Evolutionary conservation across 768 basidiomycete species (phyloP).

Genomic region (Suillus plorans): DNA sequence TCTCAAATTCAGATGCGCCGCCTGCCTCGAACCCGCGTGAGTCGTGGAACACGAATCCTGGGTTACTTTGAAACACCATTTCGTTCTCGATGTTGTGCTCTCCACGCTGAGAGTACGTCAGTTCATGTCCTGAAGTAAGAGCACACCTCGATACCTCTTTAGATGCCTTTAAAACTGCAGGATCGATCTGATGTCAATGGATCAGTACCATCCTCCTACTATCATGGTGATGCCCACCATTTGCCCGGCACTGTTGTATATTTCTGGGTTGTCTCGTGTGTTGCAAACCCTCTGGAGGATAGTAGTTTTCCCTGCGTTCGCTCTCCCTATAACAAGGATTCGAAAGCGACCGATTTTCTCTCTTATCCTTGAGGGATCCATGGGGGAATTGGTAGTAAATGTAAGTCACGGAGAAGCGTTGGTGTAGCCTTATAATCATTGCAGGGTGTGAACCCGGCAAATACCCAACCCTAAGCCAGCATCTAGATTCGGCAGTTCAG

Average conservation of each 20-base stretch:
- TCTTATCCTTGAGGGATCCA: background rate
- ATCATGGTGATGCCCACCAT: slow-evolving; percentile 10
- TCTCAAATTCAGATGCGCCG: too few species aligned
- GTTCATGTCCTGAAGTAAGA: background rate
- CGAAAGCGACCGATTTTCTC: slow-evolving; percentile 27
- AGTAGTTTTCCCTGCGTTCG: slow-evolving; percentile 43
- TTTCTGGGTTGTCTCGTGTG: slow-evolving; percentile 31
- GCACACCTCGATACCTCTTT: background rate
- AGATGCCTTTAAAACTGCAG: background rate
- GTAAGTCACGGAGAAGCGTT: too few species aligned
- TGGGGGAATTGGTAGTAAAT: too few species aligned
- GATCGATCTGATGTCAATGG: slow-evolving; percentile 2
- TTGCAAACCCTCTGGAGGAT: slow-evolving; percentile 38
- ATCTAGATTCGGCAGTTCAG: background rate
- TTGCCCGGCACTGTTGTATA: slow-evolving; percentile 21
- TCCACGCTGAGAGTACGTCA: background rate
- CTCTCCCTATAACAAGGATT: slow-evolving; percentile 39
- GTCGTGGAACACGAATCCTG: too few species aligned
- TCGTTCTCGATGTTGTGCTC: too few species aligned
- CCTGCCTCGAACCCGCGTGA: too few species aligned
- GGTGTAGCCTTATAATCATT: background rate
- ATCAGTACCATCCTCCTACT: background rate
- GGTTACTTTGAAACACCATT: too few species aligned
- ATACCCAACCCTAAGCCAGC: background rate
- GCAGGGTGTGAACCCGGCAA: background rate